phyloP scores from a whole-genome alignment of 257 asterid genomes.

The Ilex aquifolium region DNA sequence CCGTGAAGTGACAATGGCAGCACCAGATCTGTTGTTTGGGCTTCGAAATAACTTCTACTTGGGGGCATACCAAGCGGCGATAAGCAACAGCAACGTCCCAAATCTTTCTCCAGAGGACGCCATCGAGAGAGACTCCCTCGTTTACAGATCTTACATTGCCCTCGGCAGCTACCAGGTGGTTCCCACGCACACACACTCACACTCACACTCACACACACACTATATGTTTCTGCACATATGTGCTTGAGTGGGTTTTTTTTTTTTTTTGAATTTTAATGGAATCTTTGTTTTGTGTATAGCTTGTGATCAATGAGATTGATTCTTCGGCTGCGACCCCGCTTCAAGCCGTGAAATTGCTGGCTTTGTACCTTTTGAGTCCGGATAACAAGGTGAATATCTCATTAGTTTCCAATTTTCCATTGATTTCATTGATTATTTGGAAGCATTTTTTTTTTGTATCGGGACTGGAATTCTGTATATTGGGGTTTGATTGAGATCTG shows the following conservation, averaged over 20 bases:
- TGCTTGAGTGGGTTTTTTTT: too few relatives aligned
- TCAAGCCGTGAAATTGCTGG: conserved; percentile 93
- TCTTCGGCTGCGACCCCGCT: conserved; percentile 92
- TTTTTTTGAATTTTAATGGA: neutral
- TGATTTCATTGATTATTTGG: conserved; percentile 18
- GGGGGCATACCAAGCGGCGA: conserved; percentile 97
- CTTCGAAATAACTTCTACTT: conserved; percentile 82
- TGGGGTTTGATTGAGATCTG: conserved; percentile 3
- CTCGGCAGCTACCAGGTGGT: conserved; percentile 80
- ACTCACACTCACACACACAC: neutral
- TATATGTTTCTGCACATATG: too few relatives aligned
- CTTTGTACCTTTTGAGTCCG: conserved; percentile 65
- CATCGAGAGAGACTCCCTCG: conserved; percentile 74
- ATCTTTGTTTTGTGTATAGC: conserved; percentile 28
- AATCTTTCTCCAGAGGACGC: conserved; percentile 74
- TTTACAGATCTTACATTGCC: conserved; percentile 85
- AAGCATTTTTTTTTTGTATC: neutral
- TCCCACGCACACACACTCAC: neutral
- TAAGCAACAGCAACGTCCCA: conserved; percentile 86
- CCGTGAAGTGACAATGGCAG: conserved; percentile 7
- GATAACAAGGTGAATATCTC: conserved; percentile 51
- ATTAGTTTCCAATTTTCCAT: neutral
- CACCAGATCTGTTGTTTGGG: conserved; percentile 86
- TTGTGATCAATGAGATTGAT: conserved; percentile 88
- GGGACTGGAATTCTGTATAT: too few relatives aligned